Percentiles rank a stretch among this genome's conserved stretches.
Conservation (phyloP, 176 grass and related monocot species). For the maize (Zea mays) region DNA sequence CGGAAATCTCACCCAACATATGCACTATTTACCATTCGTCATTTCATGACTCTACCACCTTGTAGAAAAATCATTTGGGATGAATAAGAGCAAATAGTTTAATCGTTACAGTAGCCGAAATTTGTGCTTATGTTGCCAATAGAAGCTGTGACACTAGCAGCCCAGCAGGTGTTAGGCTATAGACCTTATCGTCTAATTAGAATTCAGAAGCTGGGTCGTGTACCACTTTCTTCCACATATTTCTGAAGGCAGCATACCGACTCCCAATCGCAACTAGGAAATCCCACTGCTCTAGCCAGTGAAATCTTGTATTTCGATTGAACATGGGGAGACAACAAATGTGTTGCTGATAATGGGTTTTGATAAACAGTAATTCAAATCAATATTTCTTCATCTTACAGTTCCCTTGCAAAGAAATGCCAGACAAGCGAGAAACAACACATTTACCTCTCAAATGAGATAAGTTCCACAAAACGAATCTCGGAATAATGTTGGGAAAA, state of each 20-base stretch:
- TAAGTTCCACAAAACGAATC: conserved; percentile 16
- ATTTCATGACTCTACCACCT: conserved; percentile 7
- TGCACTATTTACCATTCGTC: conserved; percentile 9
- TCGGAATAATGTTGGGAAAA: conserved; percentile 15
- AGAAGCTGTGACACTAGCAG: conserved; percentile 14
- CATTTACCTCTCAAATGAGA: conserved; percentile 1
- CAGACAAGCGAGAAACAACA: conserved; percentile 8
- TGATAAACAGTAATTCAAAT: not conserved
- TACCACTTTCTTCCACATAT: not conserved
- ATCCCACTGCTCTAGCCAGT: not conserved
- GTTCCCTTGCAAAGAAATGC: not conserved
- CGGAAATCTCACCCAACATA: not conserved
- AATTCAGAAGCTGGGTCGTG: not conserved
- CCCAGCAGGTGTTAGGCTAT: not conserved
- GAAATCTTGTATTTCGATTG: conserved; percentile 31
- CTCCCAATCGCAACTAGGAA: not conserved
- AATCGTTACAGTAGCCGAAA: conserved; percentile 18
- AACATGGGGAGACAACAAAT: conserved; percentile 1
- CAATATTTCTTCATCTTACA: conserved; percentile 19
- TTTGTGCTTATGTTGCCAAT: conserved; percentile 11
- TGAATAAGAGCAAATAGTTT: conserved; percentile 14
- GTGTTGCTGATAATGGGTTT: not conserved
- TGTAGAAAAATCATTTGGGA: conserved; percentile 7
- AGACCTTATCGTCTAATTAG: conserved; percentile 8
- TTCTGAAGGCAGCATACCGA: conserved; percentile 25